Conservation (phyloP, 352 stramenopile species). For the Phytophthora cryptogea region DNA sequence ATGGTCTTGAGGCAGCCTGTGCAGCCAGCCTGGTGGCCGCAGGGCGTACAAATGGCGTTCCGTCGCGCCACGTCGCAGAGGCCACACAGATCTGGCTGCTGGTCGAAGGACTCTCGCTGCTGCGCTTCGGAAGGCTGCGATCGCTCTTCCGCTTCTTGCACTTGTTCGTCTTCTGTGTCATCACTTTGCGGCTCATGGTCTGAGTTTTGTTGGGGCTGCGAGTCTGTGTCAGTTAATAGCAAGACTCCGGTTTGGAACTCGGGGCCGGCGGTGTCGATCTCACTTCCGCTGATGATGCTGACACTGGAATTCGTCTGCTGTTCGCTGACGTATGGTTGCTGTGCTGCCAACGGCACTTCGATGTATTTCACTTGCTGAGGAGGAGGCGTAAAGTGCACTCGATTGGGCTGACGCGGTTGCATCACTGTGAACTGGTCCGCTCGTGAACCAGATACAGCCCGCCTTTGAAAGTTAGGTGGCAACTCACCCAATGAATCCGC, state of each 20-base stretch:
- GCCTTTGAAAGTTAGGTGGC: conserved; percentile 19
- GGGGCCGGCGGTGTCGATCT: conserved; percentile 18
- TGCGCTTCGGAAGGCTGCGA: conserved; percentile 12
- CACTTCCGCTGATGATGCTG: conserved; percentile 29
- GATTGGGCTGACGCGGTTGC: conserved; percentile 12
- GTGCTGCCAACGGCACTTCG: conserved; percentile 25
- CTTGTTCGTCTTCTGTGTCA: not conserved
- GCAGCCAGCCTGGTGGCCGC: conserved; percentile 66
- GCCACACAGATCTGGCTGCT: conserved; percentile 42
- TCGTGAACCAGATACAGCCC: conserved; percentile 3
- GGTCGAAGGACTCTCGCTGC: conserved; percentile 1
- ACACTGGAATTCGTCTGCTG: conserved; percentile 26
- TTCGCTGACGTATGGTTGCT: conserved; percentile 10
- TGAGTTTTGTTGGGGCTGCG: conserved; percentile 7
- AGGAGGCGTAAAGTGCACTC: conserved; percentile 23
- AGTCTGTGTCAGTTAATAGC: conserved; percentile 15
- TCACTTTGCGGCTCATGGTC: conserved; percentile 4
- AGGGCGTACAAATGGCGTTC: conserved; percentile 68
- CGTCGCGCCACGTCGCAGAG: conserved; percentile 60
- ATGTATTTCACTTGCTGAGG: conserved; percentile 20
- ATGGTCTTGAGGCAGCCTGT: conserved; percentile 45
- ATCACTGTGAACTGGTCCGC: conserved; percentile 7
- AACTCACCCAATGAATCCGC: conserved; percentile 10
- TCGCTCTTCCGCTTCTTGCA: conserved; percentile 6
- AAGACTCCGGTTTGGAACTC: conserved; percentile 26